phyloP scores from a whole-genome alignment of 2,329 filamentous ascomycete genomes.

The Verticillium nubilum region DNA sequence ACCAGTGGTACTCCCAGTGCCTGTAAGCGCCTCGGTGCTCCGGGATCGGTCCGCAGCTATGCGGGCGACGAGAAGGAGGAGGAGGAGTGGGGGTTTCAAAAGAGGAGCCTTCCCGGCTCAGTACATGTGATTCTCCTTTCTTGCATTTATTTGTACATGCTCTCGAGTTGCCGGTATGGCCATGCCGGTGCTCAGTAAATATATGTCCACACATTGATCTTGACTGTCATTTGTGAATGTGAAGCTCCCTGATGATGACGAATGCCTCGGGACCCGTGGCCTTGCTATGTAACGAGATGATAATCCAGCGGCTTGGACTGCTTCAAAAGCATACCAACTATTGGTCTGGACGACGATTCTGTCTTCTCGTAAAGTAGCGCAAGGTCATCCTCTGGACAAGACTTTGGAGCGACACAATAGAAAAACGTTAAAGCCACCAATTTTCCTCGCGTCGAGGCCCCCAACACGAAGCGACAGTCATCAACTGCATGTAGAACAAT shows the following conservation, averaged over 20 bases:
- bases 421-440: too few relatives aligned
- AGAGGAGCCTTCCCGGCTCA: not conserved
- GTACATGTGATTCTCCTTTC: not conserved
- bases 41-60: not conserved
- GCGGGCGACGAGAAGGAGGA: not conserved
- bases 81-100: conserved; percentile 3
- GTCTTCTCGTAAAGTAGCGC: too few relatives aligned
- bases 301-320: too few relatives aligned
- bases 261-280: too few relatives aligned
- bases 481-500: too few relatives aligned
- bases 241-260: not conserved
- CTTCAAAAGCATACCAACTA: too few relatives aligned
- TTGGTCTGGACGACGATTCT: too few relatives aligned
- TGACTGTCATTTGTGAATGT: not conserved
- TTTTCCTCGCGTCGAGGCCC: too few relatives aligned
- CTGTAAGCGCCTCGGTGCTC: conserved; percentile 18
- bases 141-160: conserved; percentile 2
- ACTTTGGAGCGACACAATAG: too few relatives aligned
- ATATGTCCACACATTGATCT: conserved; percentile 10
- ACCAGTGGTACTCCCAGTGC: conserved; percentile 37
- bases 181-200: conserved; percentile 4
- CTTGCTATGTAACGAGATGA: too few relatives aligned
- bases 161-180: not conserved
- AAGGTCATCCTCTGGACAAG: too few relatives aligned
- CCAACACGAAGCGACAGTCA: too few relatives aligned